Conservation (phyloP, 2,329 filamentous ascomycete genomes). For the Sarocladiaceae sp. region DNA sequence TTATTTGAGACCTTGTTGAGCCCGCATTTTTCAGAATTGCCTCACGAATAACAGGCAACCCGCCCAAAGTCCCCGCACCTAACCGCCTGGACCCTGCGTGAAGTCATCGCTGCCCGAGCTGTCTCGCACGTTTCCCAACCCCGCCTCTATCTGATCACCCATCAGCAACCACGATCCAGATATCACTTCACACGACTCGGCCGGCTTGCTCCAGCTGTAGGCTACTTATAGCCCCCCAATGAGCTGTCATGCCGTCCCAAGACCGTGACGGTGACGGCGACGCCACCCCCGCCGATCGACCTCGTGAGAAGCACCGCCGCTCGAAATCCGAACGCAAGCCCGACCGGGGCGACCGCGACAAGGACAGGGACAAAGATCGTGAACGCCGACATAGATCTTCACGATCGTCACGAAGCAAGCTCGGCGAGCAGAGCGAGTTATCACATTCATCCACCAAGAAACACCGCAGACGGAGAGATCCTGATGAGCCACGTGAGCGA, state of each 20-base stretch:
- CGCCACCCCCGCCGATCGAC: conserved; percentile 23
- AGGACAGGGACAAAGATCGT: conserved; percentile 11
- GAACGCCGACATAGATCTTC: conserved; percentile 33
- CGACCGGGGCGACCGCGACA: conserved; percentile 25
- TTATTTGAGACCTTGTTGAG: too few species aligned
- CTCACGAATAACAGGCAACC: too few species aligned
- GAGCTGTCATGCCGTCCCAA: conserved; percentile 32
- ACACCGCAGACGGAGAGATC: conserved; percentile 25
- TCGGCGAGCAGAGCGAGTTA: conserved; percentile 35
- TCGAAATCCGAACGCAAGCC: conserved; percentile 34
- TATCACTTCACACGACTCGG: neutral
- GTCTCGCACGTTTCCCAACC: neutral
- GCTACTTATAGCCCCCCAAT: neutral
- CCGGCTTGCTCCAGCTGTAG: neutral
- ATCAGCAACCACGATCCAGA: neutral
- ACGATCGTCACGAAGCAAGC: conserved; percentile 37
- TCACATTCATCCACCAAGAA: conserved; percentile 32
- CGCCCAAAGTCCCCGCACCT: conserved; percentile 3
- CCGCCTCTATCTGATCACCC: neutral
- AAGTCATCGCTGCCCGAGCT: conserved; percentile 10
- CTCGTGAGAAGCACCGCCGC: conserved; percentile 35
- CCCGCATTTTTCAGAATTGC: neutral
- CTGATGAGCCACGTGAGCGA: conserved; percentile 21
- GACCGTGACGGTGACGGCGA: conserved; percentile 36
- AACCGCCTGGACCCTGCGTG: conserved; percentile 6